Percentiles rank a stretch among this genome's conserved stretches.
Conservation (phyloP, 2,329 filamentous ascomycete species). For the Sporothrix inflata region DNA sequence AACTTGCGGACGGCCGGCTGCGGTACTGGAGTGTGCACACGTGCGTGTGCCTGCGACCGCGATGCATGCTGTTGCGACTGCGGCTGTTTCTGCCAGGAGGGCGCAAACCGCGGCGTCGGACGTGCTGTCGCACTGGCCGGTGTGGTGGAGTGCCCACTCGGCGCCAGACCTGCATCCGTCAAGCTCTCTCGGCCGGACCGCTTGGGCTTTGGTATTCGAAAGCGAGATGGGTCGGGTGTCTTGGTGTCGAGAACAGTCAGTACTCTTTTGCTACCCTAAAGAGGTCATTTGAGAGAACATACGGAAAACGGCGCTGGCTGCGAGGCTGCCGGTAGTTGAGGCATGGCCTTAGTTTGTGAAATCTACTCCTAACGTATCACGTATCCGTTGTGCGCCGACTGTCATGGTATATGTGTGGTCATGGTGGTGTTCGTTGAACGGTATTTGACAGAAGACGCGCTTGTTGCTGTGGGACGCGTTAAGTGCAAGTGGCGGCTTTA, state of each 20-base stretch:
- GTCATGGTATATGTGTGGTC: not conserved
- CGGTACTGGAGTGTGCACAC: not conserved
- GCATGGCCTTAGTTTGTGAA: not conserved
- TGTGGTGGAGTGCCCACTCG: not conserved
- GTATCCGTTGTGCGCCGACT: not conserved
- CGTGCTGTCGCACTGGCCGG: slow-evolving; percentile 10
- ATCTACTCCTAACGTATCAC: not conserved
- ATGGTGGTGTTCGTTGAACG: not conserved
- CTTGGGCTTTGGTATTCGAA: slow-evolving; percentile 8
- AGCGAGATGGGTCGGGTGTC: slow-evolving; percentile 24
- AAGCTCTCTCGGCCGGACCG: not conserved
- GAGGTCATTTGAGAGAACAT: not conserved
- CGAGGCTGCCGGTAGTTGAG: slow-evolving; percentile 15
- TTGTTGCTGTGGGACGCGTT: not conserved
- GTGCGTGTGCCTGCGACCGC: not conserved
- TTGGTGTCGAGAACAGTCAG: not conserved
- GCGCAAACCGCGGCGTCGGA: slow-evolving; percentile 28
- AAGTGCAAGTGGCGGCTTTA: not conserved
- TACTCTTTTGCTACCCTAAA: not conserved
- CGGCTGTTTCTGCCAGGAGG: slow-evolving; percentile 19
- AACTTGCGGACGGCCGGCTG: slow-evolving; percentile 14
- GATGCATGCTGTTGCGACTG: too few relatives aligned
- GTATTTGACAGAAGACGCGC: not conserved
- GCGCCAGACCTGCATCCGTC: not conserved
- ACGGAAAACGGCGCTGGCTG: slow-evolving; percentile 24